Base-by-base conservation (phyloP, 805 yeast species). In the Candida mattraensis region DNA sequence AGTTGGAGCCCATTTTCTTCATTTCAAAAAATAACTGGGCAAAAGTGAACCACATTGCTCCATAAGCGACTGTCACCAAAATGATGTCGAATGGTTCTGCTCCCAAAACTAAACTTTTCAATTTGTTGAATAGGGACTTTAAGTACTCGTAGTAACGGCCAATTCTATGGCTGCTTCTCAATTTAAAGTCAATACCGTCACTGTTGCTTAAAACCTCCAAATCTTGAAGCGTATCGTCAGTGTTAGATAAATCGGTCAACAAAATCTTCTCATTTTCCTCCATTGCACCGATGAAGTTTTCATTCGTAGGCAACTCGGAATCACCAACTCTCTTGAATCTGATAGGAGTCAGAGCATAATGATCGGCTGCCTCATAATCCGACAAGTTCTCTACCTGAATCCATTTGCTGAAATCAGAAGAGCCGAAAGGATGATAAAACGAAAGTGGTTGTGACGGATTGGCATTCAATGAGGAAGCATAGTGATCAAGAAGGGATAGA, bases 71-170 rank as follows among this genome's bases (percentile, higher is more conserved):
- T 3, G 86, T 70, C 33, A 93, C 81, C 40, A 89, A 70, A 10
- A 79, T 78, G 24, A 89, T 80, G 60, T 91, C 98, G 48, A 87
- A 87, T 17, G 83, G 76, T 49, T 89, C 96, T 12, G 96, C 93
- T 42, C 83, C 81, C 33, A 69, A 66, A 35, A 82, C 67, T 43
- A 78, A 61, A 30, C 62, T 66, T 33, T 63, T 50, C 12, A 78
- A 52, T 44, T 66, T 74, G 12, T 51, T 34, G 28, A 67, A 53
- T 8, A 69, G 60, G 16, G 67, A 59, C 22, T 63, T 60, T 28
- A 72, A 53, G 47, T 77, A 72, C 37, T 76, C 81, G 35, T 71
- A 72, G 46, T 80, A 72, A 45, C 74, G 77, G 30, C 76, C 68
- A 33, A 80, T 52, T 53, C 76, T 71, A 45, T 77, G 73, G 40